A percentile compares a stretch with the other conserved stretches of the same genome.
Conservation (phyloP, 257 asterid species). For the Perilla frutescens region DNA sequence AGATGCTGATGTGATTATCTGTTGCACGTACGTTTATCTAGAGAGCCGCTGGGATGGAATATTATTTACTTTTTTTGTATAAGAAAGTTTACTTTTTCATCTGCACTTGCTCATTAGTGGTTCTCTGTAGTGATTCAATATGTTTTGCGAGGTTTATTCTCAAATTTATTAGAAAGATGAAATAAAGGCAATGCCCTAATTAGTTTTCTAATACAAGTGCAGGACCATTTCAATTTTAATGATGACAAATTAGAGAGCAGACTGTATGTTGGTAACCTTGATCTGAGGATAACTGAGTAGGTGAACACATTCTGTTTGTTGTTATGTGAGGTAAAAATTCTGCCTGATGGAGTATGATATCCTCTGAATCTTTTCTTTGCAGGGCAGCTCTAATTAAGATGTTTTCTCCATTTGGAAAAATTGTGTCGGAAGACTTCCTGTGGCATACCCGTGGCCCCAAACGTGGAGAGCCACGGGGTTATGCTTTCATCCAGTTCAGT, state of each 20-base stretch:
- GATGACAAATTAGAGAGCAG: slow-evolving; percentile 76
- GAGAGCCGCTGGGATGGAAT: not conserved
- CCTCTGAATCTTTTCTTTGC: slow-evolving; percentile 29
- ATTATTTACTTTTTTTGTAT: not conserved
- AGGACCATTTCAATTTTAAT: slow-evolving; percentile 49
- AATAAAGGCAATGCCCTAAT: no score
- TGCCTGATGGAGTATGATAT: not conserved
- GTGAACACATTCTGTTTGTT: not conserved
- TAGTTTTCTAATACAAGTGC: slow-evolving; percentile 29
- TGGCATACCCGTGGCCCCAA: slow-evolving; percentile 97
- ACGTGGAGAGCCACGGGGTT: slow-evolving; percentile 63
- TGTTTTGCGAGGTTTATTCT: slow-evolving; percentile 8
- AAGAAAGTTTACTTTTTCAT: not conserved
- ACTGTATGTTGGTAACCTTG: slow-evolving; percentile 85
- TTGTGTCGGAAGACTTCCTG: slow-evolving; percentile 76
- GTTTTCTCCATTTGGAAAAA: slow-evolving; percentile 79
- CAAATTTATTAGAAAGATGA: not conserved
- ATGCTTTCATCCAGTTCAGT: slow-evolving; percentile 73
- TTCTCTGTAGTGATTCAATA: not conserved
- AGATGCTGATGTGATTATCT: not conserved
- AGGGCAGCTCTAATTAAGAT: slow-evolving; percentile 87
- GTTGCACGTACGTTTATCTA: not conserved
- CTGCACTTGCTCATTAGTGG: not conserved
- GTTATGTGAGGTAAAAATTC: not conserved
- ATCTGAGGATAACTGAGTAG: slow-evolving; percentile 75